Evolutionary conservation across 2,329 filamentous ascomycete genomes (phyloP).

Genomic region (Shiraia sp.): DNA sequence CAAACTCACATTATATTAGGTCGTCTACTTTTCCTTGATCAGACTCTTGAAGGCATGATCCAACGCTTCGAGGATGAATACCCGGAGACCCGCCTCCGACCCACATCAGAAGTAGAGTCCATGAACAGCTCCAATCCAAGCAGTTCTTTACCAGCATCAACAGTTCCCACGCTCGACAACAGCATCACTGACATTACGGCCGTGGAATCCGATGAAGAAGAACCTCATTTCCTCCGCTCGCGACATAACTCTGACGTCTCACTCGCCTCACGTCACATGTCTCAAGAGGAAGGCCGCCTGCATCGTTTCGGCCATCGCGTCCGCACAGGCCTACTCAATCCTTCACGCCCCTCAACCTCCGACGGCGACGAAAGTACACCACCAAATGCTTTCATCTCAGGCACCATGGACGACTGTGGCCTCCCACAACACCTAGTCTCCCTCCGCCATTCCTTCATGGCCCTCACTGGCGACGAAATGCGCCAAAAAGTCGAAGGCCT

Average conservation of each 20-base stretch:
- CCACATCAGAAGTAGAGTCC: conserved; percentile 30
- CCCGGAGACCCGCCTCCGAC: conserved; percentile 73
- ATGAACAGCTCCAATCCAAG: conserved; percentile 36
- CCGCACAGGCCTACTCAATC: conserved; percentile 63
- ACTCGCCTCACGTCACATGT: conserved; percentile 65
- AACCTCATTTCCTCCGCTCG: conserved; percentile 53
- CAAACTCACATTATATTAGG: conserved; percentile 51
- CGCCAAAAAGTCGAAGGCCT: conserved; percentile 57
- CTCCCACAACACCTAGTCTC: conserved; percentile 53
- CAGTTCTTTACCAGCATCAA: conserved; percentile 33
- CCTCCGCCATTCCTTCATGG: conserved; percentile 66
- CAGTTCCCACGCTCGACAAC: conserved; percentile 34
- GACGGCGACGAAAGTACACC: conserved; percentile 13
- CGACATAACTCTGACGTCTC: conserved; percentile 69
- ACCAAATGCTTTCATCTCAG: conserved; percentile 28
- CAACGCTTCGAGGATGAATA: conserved; percentile 95
- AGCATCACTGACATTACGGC: conserved; percentile 28
- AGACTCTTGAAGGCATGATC: conserved; percentile 88
- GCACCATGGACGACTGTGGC: conserved; percentile 38
- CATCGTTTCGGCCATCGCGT: conserved; percentile 70
- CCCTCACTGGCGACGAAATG: conserved; percentile 64
- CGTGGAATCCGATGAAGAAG: conserved; percentile 49
- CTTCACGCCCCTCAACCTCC: conserved; percentile 29
- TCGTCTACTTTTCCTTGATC: conserved; percentile 82
- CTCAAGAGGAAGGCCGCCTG: conserved; percentile 70